A percentile compares a stretch with the other conserved stretches of the same genome.
Conservation (phyloP, 768 basidiomycete species). For the Pleurotus eryngii region DNA sequence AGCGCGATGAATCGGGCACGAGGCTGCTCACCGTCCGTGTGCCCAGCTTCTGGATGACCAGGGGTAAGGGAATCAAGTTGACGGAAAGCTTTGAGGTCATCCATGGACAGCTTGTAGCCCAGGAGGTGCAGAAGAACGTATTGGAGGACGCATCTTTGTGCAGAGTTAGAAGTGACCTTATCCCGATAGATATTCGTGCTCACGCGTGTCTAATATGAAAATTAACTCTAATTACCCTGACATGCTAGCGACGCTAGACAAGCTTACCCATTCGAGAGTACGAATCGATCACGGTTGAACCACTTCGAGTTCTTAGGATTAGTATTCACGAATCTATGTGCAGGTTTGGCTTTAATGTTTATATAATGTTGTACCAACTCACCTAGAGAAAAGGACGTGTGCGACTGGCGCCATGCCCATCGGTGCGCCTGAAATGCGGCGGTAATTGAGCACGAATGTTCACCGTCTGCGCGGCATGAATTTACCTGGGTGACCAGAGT, state of each 20-base stretch:
- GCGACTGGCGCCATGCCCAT: conserved; percentile 90
- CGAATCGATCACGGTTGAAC: conserved; percentile 97
- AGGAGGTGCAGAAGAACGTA: conserved; percentile 89
- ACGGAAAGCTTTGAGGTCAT: conserved; percentile 92
- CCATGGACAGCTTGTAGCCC: conserved; percentile 88
- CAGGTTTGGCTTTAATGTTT: not conserved
- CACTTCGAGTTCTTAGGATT: conserved; percentile 89
- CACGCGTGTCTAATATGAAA: conserved; percentile 63
- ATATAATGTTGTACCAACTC: conserved; percentile 5
- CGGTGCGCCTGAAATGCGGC: conserved; percentile 66
- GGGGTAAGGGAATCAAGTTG: conserved; percentile 89
- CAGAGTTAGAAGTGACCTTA: conserved; percentile 6
- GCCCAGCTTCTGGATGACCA: conserved; percentile 83
- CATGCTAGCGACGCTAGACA: not conserved
- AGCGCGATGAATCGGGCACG: not conserved
- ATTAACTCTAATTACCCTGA: conserved; percentile 12
- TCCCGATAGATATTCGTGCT: conserved; percentile 25
- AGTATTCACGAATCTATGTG: conserved; percentile 72
- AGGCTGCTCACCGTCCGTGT: conserved; percentile 40
- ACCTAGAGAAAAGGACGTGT: conserved; percentile 80
- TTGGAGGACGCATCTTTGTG: conserved; percentile 81
- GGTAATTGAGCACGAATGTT: not conserved
- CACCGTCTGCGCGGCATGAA: not conserved
- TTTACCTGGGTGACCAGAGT: conserved; percentile 89
- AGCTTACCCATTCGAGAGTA: conserved; percentile 89